phyloP scores from a whole-genome alignment of 2,329 filamentous ascomycete genomes.

The Talaromyces sp. region DNA sequence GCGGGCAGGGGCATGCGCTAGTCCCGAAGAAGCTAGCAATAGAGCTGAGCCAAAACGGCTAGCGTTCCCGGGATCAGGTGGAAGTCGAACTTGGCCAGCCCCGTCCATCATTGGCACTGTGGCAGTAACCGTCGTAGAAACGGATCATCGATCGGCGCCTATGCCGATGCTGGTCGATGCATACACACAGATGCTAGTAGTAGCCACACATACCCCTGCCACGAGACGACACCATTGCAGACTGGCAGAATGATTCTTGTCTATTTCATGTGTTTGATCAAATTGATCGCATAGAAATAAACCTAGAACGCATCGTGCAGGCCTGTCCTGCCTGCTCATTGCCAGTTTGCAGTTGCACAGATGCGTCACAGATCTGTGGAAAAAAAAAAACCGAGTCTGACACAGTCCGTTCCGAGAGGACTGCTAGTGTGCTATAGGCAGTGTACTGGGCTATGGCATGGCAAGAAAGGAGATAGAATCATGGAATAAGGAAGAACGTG shows the following conservation, averaged over 20 bases:
- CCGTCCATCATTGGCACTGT: not conserved
- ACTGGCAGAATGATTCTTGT: not conserved
- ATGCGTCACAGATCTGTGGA: not conserved
- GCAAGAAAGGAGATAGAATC: not conserved
- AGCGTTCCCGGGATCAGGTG: conserved; percentile 28
- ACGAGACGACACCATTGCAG: not conserved
- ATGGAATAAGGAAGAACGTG: not conserved
- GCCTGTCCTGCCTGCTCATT: not conserved
- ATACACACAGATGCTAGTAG: not conserved
- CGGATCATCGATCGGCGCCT: conserved; percentile 16
- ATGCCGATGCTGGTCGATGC: conserved; percentile 7
- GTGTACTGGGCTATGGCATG: not conserved
- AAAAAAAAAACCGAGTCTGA: not conserved
- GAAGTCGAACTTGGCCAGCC: not conserved
- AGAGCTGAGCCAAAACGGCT: conserved; percentile 27
- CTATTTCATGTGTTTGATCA: not conserved
- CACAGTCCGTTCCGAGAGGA: not conserved
- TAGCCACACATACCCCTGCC: not conserved
- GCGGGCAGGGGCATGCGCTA: conserved; percentile 24
- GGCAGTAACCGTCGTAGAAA: conserved; percentile 19
- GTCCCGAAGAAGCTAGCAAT: conserved; percentile 24
- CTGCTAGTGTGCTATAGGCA: not conserved
- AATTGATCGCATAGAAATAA: not conserved
- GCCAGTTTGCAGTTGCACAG: not conserved
- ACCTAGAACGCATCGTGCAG: not conserved